A percentile compares a stretch with the other conserved stretches of the same genome.
Evolutionary conservation across 2,329 filamentous ascomycete species (phyloP).

Genomic region (Xylaria hypoxylon): DNA sequence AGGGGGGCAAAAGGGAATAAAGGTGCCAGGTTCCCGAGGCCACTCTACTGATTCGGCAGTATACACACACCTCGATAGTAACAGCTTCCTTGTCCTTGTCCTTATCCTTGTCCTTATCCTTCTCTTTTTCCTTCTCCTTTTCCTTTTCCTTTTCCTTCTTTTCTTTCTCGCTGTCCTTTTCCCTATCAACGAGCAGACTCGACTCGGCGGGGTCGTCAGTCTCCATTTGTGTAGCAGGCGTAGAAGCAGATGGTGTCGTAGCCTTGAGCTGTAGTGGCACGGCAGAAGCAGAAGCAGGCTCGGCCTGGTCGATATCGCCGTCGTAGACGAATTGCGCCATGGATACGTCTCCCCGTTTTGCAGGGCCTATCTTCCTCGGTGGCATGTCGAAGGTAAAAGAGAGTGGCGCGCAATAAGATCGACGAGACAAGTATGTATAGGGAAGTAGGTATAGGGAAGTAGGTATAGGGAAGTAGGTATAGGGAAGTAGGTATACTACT

Average conservation of each 20-base stretch:
- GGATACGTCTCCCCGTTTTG: constrained; percentile 60
- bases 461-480: too few species aligned
- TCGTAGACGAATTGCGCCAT: constrained; percentile 60
- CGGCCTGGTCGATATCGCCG: constrained; percentile 49
- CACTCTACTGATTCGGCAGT: too few species aligned
- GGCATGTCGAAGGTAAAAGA: constrained; percentile 58
- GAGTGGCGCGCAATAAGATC: constrained; percentile 9
- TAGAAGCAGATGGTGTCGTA: constrained; percentile 43
- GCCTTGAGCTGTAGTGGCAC: constrained; percentile 44
- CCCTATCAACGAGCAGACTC: constrained; percentile 47
- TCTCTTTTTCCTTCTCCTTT: constrained; percentile 49
- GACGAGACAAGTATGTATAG: neutral
- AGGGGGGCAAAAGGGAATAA: neutral
- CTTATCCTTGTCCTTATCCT: constrained; percentile 50
- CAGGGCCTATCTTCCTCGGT: constrained; percentile 65
- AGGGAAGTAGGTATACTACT: neutral
- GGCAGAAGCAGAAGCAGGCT: constrained; percentile 44
- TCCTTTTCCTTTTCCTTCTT: constrained; percentile 52
- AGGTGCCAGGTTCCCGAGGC: neutral
- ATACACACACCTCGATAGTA: constrained; percentile 67
- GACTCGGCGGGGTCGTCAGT: constrained; percentile 50
- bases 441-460: too few species aligned
- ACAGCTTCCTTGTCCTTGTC: constrained; percentile 51
- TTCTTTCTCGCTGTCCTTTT: constrained; percentile 53
- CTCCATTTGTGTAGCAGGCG: constrained; percentile 48